phyloP scores from a whole-genome alignment of 257 asterid species.

The Cordia subcordata region DNA sequence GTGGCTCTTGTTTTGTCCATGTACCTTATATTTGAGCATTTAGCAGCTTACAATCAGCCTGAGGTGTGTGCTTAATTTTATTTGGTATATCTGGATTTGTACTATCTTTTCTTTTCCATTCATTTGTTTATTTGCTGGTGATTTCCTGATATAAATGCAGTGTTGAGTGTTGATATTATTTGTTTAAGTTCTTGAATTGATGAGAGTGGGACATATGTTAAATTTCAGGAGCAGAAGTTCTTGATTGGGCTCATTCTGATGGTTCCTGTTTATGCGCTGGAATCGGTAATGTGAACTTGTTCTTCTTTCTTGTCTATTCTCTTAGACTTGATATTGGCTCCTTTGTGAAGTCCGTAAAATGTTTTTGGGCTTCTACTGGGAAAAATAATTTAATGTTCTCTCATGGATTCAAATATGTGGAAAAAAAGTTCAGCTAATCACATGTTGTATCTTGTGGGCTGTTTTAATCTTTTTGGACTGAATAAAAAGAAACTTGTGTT shows the following conservation, averaged over 20 bases:
- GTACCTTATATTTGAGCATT: slow-evolving; percentile 86
- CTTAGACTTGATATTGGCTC: not conserved
- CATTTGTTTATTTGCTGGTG: not conserved
- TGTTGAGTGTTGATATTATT: slow-evolving; percentile 3
- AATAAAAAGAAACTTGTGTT: too few species aligned
- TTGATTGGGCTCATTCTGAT: slow-evolving; percentile 86
- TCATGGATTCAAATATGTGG: too few species aligned
- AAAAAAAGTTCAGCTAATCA: too few species aligned
- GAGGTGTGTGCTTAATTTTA: slow-evolving; percentile 50
- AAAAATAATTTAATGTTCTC: too few species aligned
- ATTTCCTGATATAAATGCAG: not conserved
- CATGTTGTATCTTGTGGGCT: too few species aligned
- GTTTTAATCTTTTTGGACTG: too few species aligned
- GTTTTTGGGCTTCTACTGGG: too few species aligned
- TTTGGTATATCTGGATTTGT: slow-evolving; percentile 2
- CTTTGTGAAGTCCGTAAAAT: too few species aligned
- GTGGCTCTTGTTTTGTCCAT: slow-evolving; percentile 75
- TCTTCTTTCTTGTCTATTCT: slow-evolving; percentile 8
- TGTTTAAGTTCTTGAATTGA: slow-evolving; percentile 13
- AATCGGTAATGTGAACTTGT: slow-evolving; percentile 57
- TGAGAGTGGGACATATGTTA: slow-evolving; percentile 6
- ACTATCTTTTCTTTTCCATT: not conserved
- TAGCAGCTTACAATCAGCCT: slow-evolving; percentile 87
- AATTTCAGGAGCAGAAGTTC: slow-evolving; percentile 92
- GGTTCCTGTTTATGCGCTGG: slow-evolving; percentile 99